Percentiles rank a stretch among this genome's conserved stretches.
phyloP scores from a whole-genome alignment of 768 basidiomycete species.

The Obba rivulosa region DNA sequence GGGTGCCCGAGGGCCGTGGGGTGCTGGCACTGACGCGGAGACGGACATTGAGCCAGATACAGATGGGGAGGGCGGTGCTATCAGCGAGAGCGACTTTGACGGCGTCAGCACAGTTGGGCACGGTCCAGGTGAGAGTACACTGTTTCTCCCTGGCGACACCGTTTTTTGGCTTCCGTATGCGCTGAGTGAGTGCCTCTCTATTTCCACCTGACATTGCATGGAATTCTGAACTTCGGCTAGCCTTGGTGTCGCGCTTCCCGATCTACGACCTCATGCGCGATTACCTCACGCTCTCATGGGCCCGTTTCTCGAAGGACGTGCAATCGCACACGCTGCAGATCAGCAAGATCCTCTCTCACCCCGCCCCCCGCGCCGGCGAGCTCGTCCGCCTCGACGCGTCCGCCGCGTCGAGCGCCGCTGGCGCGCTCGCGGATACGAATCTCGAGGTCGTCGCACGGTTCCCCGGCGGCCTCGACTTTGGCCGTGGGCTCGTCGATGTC shows the following conservation, averaged over 20 bases:
- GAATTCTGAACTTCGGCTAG: slow-evolving; percentile 30
- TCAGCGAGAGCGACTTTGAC: slow-evolving; percentile 86
- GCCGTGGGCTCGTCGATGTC: slow-evolving; percentile 84
- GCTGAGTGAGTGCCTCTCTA: slow-evolving; percentile 53
- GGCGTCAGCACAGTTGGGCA: slow-evolving; percentile 76
- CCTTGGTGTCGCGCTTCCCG: slow-evolving; percentile 85
- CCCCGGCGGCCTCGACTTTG: slow-evolving; percentile 92
- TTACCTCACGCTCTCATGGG: slow-evolving; percentile 94
- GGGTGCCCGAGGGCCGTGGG: slow-evolving; percentile 66
- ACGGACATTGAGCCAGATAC: slow-evolving; percentile 68
- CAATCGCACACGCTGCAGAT: slow-evolving; percentile 90
- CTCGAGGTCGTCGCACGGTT: slow-evolving; percentile 87
- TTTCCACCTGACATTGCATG: slow-evolving; percentile 4
- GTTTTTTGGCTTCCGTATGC: slow-evolving; percentile 96
- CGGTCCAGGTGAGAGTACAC: slow-evolving; percentile 81
- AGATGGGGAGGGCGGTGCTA: slow-evolving; percentile 66
- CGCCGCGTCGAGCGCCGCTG: slow-evolving; percentile 43
- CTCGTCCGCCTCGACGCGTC: slow-evolving; percentile 83
- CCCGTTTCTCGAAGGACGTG: slow-evolving; percentile 90
- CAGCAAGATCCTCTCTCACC: slow-evolving; percentile 81
- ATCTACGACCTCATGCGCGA: slow-evolving; percentile 96
- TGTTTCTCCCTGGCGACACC: slow-evolving; percentile 84
- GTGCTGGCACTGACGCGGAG: slow-evolving; percentile 51
- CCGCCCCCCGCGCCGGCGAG: slow-evolving; percentile 83
- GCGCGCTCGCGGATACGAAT: slow-evolving; percentile 40